phyloP scores from a whole-genome alignment of 805 yeast genomes.

The Hyphopichia homilentoma region DNA sequence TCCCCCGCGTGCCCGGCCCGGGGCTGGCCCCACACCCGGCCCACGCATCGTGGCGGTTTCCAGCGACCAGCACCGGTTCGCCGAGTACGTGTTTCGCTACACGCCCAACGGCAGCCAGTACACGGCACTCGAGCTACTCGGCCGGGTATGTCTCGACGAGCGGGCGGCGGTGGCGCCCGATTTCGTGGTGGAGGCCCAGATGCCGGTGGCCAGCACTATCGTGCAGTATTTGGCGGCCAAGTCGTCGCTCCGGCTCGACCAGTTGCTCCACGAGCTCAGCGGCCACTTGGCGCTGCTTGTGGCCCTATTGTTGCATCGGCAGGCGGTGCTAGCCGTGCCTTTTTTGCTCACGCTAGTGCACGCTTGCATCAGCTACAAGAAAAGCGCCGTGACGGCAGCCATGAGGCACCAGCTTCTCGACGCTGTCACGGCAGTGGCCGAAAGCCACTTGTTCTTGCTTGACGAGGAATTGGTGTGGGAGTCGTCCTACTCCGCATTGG shows the following conservation, averaged over 20 bases:
- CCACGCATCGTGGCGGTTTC: too few species aligned
- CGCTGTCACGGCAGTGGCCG: slow-evolving; percentile 13
- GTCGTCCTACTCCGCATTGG: slow-evolving; percentile 23
- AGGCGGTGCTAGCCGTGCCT: slow-evolving; percentile 45
- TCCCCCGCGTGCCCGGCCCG: too few species aligned
- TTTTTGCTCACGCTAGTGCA: slow-evolving; percentile 57
- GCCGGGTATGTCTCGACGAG: slow-evolving; percentile 26
- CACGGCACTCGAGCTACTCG: slow-evolving; percentile 27
- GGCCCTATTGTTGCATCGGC: slow-evolving; percentile 7
- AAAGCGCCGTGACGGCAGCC: slow-evolving; percentile 50
- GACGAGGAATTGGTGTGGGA: too few species aligned
- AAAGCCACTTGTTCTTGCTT: slow-evolving; percentile 19
- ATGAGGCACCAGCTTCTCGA: slow-evolving; percentile 19
- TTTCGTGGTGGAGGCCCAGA: slow-evolving; percentile 19
- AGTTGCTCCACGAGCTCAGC: slow-evolving; percentile 28
- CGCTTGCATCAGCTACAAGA: slow-evolving; percentile 53
- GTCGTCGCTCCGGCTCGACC: slow-evolving; percentile 48
- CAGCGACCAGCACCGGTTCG: slow-evolving; percentile 10
- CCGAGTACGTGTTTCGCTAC: slow-evolving; percentile 33
- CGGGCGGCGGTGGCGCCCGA: slow-evolving; percentile 12
- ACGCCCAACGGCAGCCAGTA: slow-evolving; percentile 34
- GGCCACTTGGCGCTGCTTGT: slow-evolving; percentile 25
- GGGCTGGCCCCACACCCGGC: too few species aligned
- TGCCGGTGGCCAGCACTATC: slow-evolving; percentile 34
- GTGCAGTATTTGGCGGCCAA: slow-evolving; percentile 40